Conservation (phyloP, 2,329 filamentous ascomycete species). For the Fusarium pseudonygamai region DNA sequence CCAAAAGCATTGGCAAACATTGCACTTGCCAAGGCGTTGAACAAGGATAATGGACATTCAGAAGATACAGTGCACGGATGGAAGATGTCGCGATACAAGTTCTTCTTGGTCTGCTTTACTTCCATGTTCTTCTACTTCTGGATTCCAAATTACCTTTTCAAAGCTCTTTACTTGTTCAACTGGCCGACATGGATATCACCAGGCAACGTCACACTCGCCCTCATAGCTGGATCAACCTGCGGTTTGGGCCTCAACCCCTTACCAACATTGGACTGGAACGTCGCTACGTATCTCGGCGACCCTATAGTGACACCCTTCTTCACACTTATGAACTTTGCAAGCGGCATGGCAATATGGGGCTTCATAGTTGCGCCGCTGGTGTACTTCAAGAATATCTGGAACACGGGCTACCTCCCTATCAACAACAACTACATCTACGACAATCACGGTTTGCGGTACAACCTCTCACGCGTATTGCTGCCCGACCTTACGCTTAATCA, state of each 20-base stretch:
- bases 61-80: constrained; percentile 35
- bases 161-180: constrained; percentile 56
- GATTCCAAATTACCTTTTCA: constrained; percentile 61
- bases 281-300: constrained; percentile 43
- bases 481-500: constrained; percentile 59
- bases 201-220: constrained; percentile 47
- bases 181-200: constrained; percentile 63
- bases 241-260: constrained; percentile 52
- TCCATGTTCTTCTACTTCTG: constrained; percentile 63
- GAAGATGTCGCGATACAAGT: constrained; percentile 46
- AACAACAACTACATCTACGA: constrained; percentile 65
- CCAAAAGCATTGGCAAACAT: constrained; percentile 58
- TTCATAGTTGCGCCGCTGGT: constrained; percentile 60
- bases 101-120: constrained; percentile 54
- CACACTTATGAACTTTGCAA: constrained; percentile 43
- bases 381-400: constrained; percentile 57
- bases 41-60: constrained; percentile 29
- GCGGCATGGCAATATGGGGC: constrained; percentile 58
- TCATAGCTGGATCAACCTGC: constrained; percentile 49
- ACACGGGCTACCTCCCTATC: constrained; percentile 65
- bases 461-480: constrained; percentile 62
- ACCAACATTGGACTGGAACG: constrained; percentile 54
- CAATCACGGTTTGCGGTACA: constrained; percentile 63
- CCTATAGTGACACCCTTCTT: constrained; percentile 46
- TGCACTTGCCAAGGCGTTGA: constrained; percentile 49